phyloP scores from a whole-genome alignment of 306 rosid genomes.

The Aeschynomene evenia region DNA sequence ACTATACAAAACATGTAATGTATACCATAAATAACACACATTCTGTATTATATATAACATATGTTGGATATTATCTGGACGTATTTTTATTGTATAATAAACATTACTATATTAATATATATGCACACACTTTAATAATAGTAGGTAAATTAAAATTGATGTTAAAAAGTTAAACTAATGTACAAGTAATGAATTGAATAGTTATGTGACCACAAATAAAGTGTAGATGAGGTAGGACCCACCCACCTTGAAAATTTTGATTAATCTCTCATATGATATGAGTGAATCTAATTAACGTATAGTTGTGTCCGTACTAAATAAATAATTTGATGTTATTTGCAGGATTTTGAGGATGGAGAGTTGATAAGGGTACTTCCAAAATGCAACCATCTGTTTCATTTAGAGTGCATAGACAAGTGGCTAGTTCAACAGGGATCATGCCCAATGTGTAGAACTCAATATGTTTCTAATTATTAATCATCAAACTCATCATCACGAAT shows the following conservation, averaged over 20 bases:
- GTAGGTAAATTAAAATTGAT: neutral
- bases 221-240: neutral
- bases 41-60: too few species aligned
- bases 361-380: constrained; percentile 43
- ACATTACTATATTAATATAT: too few species aligned
- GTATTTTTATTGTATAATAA: too few species aligned
- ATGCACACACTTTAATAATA: too few species aligned
- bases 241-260: too few species aligned
- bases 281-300: neutral
- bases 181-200: neutral
- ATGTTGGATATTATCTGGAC: too few species aligned
- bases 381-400: constrained; percentile 42
- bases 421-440: constrained; percentile 43
- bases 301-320: too few species aligned
- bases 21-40: too few species aligned
- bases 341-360: constrained; percentile 49
- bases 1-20: too few species aligned
- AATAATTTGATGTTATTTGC: too few species aligned
- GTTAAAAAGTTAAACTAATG: neutral
- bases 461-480: constrained; percentile 15
- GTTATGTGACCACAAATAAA: neutral
- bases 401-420: constrained; percentile 49
- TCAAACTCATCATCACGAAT: constrained; percentile 16
- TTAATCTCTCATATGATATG: too few species aligned
- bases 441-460: constrained; percentile 46